phyloP scores from a whole-genome alignment of 1,284 basidiomycete species.

The Sporisorium graminicola region DNA sequence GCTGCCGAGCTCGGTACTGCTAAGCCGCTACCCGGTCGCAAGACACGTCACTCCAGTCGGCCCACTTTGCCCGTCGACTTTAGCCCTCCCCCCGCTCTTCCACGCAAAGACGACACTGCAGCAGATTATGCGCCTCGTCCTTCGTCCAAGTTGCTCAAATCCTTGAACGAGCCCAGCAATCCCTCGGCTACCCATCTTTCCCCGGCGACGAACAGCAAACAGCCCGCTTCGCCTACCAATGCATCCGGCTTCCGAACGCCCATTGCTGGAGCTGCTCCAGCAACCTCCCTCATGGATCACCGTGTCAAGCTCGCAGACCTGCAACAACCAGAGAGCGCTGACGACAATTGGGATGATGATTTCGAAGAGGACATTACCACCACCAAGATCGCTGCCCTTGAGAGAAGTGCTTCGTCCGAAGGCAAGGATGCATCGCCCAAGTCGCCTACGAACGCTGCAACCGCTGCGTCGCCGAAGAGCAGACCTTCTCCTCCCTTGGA shows the following conservation, averaged over 20 bases:
- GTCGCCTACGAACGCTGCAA: not conserved
- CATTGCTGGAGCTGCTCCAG: conserved; percentile 51
- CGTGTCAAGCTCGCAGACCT: conserved; percentile 66
- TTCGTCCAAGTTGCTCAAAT: conserved; percentile 13
- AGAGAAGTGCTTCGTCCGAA: conserved; percentile 18
- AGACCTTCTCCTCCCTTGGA: not conserved
- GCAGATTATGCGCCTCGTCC: conserved; percentile 3
- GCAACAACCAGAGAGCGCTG: conserved; percentile 76
- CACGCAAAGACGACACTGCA: conserved; percentile 6
- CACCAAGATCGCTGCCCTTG: conserved; percentile 81
- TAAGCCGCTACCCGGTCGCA: conserved; percentile 34
- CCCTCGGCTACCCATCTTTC: not conserved
- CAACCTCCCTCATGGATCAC: conserved; percentile 54
- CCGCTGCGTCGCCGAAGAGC: not conserved
- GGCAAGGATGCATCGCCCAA: conserved; percentile 11
- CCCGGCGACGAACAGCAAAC: conserved; percentile 11
- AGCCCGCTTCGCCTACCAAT: conserved; percentile 23
- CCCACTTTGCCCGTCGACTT: conserved; percentile 50
- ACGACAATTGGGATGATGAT: conserved; percentile 97
- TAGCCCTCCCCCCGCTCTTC: conserved; percentile 28
- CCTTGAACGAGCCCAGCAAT: not conserved
- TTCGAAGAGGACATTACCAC: conserved; percentile 93
- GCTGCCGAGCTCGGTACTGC: conserved; percentile 44
- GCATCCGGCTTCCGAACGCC: conserved; percentile 35
- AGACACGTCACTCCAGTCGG: conserved; percentile 21